These are phyloP conservation scores for Zea mays DNA, from an alignment of 176 grass and related monocot genomes.

Conservation along the genomic window Zm-B73-REFERENCE-NAM-5.0 NC_050098.1:190200501-190201000, in stretches of 20 bases:
- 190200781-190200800: conserved; percentile 30
- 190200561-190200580: conserved; percentile 27
- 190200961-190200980: background rate
- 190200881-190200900: conserved; percentile 1
- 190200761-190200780: conserved; percentile 9
- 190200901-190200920: background rate
- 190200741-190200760: conserved; percentile 4
- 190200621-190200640: conserved; percentile 35
- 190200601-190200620: conserved; percentile 44
- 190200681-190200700: conserved; percentile 10
- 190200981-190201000: background rate
- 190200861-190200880: background rate
- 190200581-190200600: conserved; percentile 44
- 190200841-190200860: conserved; percentile 16
- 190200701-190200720: conserved; percentile 25
- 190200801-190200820: conserved; percentile 32
- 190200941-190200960: background rate
- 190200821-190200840: conserved; percentile 23
- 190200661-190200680: conserved; percentile 37
- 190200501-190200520: conserved; percentile 19
- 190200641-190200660: conserved; percentile 27
- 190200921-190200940: background rate
- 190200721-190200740: conserved; percentile 39
- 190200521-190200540: background rate
- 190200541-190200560: conserved; percentile 8